Percentiles rank a stretch among this genome's conserved stretches.
phyloP scores from a whole-genome alignment of 176 grass and related monocot genomes.

The Juncus inflexus region DNA sequence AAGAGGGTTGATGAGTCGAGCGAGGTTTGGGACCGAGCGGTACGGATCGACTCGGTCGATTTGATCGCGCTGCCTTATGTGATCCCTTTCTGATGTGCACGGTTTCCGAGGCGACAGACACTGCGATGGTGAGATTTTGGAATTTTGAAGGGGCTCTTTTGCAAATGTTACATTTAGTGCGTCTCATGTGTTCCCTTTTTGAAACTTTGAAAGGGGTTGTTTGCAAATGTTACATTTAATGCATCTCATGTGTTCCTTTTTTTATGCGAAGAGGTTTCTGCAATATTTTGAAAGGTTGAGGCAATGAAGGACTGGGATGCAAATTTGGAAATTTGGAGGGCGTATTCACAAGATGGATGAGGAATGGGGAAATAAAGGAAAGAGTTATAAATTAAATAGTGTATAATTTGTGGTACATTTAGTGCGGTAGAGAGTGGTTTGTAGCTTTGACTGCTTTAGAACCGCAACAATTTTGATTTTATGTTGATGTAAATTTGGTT shows the following conservation, averaged over 20 bases:
- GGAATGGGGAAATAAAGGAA: no score
- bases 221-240: no score
- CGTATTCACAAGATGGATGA: not conserved
- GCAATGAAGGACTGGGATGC: conserved; percentile 1
- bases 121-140: not conserved
- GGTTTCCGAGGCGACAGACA: not conserved
- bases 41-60: conserved; percentile 7
- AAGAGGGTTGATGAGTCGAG: not conserved
- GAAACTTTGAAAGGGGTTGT: not conserved
- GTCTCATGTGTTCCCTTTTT: not conserved
- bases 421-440: not conserved
- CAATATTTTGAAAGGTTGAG: not conserved
- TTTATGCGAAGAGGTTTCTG: not conserved
- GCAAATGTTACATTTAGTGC: conserved; percentile 8
- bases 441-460: conserved; percentile 21
- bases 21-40: conserved; percentile 24
- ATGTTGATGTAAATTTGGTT: conserved; percentile 26
- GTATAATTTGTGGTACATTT: no score
- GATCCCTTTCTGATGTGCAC: conserved; percentile 26
- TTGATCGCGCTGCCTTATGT: conserved; percentile 27
- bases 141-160: conserved; percentile 15
- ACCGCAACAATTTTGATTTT: conserved; percentile 30
- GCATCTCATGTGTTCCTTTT: no score
- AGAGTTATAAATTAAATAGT: no score
- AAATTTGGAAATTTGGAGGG: conserved; percentile 11